Percentiles rank a stretch among this genome's conserved stretches.
Conservation (phyloP, 169 alveolate species). For the Neospora caninum region DNA sequence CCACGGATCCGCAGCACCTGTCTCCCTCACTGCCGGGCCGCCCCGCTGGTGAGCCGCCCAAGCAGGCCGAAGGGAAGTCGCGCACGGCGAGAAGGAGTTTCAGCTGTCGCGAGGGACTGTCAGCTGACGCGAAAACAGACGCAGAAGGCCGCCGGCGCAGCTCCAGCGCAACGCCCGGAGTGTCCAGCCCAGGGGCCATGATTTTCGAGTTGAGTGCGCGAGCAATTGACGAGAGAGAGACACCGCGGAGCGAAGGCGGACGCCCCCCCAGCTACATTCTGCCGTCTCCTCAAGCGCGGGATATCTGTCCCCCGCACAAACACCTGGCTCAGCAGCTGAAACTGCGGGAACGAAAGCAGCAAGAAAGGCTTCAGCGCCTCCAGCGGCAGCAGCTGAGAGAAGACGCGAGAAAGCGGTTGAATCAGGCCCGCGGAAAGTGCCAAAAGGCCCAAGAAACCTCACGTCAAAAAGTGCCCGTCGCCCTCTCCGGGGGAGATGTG, state of each 20-base stretch:
- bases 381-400: slow-evolving; percentile 26
- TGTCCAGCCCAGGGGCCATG: background rate
- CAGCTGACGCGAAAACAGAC: background rate
- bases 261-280: background rate
- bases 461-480: background rate
- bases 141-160: background rate
- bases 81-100: background rate
- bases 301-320: background rate
- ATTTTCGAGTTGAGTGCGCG: background rate
- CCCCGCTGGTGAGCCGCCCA: background rate
- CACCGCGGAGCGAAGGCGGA: background rate
- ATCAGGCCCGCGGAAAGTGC: background rate
- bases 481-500: too few relatives aligned
- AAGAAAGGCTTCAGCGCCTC: background rate
- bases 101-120: background rate
- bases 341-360: background rate
- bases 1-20: background rate
- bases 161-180: background rate
- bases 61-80: background rate
- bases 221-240: background rate
- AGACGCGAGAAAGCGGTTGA: background rate
- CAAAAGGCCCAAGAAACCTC: background rate
- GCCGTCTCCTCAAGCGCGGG: background rate
- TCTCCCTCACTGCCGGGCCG: background rate
- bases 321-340: slow-evolving; percentile 14